Evolutionary conservation across 805 yeast genomes (phyloP), one percentile per base, ranked within the genome.

Genomic region (Metschnikowia arizonensis): DNA sequence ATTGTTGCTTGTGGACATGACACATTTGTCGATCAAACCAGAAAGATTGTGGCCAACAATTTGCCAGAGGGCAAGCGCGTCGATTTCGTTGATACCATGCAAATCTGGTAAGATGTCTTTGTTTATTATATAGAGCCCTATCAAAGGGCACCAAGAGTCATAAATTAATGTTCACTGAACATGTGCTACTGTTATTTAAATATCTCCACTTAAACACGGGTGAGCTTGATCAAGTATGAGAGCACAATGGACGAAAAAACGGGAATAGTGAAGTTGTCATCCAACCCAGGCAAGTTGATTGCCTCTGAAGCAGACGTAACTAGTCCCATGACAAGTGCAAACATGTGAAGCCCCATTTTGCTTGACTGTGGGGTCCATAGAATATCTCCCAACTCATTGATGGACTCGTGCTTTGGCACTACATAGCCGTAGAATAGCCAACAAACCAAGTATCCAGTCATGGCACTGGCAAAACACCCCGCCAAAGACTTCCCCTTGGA

Each of bases 181-280:
- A 3, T 21, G 26, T 21, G 15, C 28, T 23, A 34, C 28, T 12
- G 15, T 19, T 12, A n/a, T 34, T 18, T 34, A 34, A 21, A 34
- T 34, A 19, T 15, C 26, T 33, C 15, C 39, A 25, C n/a, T 29
- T 10, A 29, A 12, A 14, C 33, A 8, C 26, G 43, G 29, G 39
- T 32, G 6, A 40, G 47, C 28, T 33, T 24, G n/a, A 83, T 73
- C 17, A 78, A 72, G 21, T 64, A 65, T 57, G 74, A 73, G 51
- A 89, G 69, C 54, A 85, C 80, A 4, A 75, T 59, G 5, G 95
- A 83, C 17, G 96, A 83, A 34, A 91, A 65, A 1, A 88, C 88
- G 5, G 99, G 99, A 48, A 93, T 91, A 38, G 98, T 90, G 57
- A 93, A 79, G 64, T 93, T 93, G 62, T 93, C 99, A 64, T 93